A percentile compares a stretch with the other conserved stretches of the same genome.
Conservation (phyloP, 169 alveolate species). For the Babesia gibsoni region DNA sequence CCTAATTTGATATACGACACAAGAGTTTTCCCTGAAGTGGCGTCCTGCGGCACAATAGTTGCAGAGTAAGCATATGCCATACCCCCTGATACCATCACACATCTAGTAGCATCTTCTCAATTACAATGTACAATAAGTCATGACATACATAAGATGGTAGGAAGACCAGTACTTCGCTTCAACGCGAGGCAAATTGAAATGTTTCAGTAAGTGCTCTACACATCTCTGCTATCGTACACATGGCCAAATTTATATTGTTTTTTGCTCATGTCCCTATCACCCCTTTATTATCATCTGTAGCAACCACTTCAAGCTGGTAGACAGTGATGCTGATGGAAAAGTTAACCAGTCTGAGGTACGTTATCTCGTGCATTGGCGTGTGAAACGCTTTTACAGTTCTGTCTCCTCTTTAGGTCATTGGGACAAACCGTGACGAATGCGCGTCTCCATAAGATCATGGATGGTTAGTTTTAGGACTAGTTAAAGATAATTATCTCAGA, state of each 20-base stretch:
- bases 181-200: slow-evolving; percentile 24
- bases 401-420: slow-evolving; percentile 50
- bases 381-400: slow-evolving; percentile 22
- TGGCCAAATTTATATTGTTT: background rate
- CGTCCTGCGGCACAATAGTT: too few species aligned
- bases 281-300: background rate
- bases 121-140: too few species aligned
- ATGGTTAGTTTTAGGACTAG: slow-evolving; percentile 4
- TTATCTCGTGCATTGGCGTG: background rate
- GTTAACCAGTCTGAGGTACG: slow-evolving; percentile 51
- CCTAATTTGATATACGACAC: too few species aligned
- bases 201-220: slow-evolving; percentile 7
- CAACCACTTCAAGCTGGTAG: slow-evolving; percentile 61
- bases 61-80: too few species aligned
- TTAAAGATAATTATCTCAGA: slow-evolving; percentile 1
- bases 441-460: slow-evolving; percentile 27
- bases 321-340: slow-evolving; percentile 54
- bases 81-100: too few species aligned
- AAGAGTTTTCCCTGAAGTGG: too few species aligned
- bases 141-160: slow-evolving; percentile 7
- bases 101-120: too few species aligned
- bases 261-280: background rate
- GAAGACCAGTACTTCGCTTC: slow-evolving; percentile 22
- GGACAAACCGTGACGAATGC: slow-evolving; percentile 49
- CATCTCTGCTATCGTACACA: slow-evolving; percentile 5